A percentile compares a stretch with the other conserved stretches of the same genome.
Evolutionary conservation across 495 filamentous ascomycete genomes (phyloP).

Genomic region (Aspergillus hancockii): DNA sequence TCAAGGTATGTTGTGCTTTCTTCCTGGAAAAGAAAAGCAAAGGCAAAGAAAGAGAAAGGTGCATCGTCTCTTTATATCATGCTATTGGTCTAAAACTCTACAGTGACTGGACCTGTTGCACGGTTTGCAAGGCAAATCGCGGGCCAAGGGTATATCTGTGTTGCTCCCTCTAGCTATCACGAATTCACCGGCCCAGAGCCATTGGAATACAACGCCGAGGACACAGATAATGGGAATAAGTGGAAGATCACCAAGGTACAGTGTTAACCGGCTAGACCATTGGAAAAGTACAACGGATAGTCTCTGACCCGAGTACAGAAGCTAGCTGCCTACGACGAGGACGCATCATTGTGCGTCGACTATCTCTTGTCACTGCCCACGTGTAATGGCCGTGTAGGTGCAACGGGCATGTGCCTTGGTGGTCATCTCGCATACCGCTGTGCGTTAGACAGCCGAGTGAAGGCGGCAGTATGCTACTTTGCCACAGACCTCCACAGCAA

Average conservation of each 20-base stretch:
- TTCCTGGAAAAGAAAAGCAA: not conserved
- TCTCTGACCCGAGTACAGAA: conserved; percentile 50
- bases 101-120: conserved; percentile 89
- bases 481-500: conserved; percentile 85
- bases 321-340: conserved; percentile 85
- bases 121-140: conserved; percentile 92
- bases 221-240: conserved; percentile 83
- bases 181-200: conserved; percentile 88
- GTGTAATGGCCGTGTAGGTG: conserved; percentile 82
- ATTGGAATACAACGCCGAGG: conserved; percentile 81
- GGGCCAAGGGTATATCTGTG: conserved; percentile 91
- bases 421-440: conserved; percentile 87
- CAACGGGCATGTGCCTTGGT: conserved; percentile 94
- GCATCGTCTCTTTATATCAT: not conserved
- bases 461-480: conserved; percentile 83
- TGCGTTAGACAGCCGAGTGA: conserved; percentile 74
- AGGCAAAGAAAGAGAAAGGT: not conserved
- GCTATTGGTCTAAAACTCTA: not conserved
- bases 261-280: not conserved
- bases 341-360: conserved; percentile 72
- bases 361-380: conserved; percentile 72
- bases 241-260: conserved; percentile 79
- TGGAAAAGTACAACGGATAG: not conserved
- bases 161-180: conserved; percentile 87
- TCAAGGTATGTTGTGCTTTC: conserved; percentile 74